Conservation (phyloP, 2,329 filamentous ascomycete genomes). For the Xylaria sp. region DNA sequence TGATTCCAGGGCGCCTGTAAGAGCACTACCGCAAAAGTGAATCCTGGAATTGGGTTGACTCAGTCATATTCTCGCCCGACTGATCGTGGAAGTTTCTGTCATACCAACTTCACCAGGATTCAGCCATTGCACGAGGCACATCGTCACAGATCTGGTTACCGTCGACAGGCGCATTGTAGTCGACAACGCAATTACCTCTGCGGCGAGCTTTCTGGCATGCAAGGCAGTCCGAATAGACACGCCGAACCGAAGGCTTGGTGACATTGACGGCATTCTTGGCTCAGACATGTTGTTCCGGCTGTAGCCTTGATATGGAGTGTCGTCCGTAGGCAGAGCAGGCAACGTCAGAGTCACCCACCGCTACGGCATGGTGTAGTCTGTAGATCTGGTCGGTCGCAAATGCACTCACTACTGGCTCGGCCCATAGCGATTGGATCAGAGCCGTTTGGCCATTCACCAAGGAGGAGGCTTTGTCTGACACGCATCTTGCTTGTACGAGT, state of each 20-base stretch:
- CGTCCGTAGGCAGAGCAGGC: neutral
- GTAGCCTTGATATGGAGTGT: neutral
- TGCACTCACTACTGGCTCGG: neutral
- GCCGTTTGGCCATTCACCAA: neutral
- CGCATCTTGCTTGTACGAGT: neutral
- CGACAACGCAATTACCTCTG: neutral
- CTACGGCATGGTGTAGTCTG: neutral
- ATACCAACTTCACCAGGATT: neutral
- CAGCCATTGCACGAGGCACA: neutral
- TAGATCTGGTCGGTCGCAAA: neutral
- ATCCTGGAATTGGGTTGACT: neutral
- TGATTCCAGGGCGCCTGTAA: neutral
- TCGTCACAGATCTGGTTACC: neutral
- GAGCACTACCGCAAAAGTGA: neutral
- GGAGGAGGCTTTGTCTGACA: neutral
- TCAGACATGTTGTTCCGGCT: neutral
- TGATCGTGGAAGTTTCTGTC: neutral
- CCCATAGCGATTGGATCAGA: neutral
- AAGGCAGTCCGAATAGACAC: neutral
- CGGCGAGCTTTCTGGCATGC: neutral
- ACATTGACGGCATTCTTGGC: neutral
- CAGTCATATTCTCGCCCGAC: neutral
- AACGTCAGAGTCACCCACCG: neutral
- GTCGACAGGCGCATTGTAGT: neutral
- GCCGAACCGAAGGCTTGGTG: neutral